These are phyloP conservation scores for Yamadazyma aaseri DNA, from an alignment of 1,139 yeast species.

Conservation along the genomic window DNA sequence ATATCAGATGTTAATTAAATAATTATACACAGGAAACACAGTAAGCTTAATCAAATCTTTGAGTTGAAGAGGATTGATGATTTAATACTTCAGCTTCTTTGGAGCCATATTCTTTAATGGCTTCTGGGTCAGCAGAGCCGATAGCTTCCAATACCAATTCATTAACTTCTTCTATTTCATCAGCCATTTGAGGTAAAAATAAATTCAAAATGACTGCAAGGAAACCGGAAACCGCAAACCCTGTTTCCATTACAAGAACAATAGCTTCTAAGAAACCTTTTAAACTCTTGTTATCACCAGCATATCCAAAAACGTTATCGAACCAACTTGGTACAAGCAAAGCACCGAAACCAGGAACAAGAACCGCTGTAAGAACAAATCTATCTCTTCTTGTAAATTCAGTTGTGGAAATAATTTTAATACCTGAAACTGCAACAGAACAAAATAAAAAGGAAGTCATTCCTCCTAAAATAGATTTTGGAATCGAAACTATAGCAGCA, in stretches of 20 bases:
- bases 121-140: conserved; percentile 47
- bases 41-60: too few relatives aligned
- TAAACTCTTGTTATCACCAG: conserved; percentile 62
- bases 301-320: conserved; percentile 67
- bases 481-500: conserved; percentile 84
- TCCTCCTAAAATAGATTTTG: conserved; percentile 83
- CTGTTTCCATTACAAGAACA: conserved; percentile 79
- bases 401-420: conserved; percentile 71
- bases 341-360: conserved; percentile 79
- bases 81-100: conserved; percentile 37
- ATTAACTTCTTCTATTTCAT: conserved; percentile 55
- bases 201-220: conserved; percentile 72
- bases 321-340: conserved; percentile 76
- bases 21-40: too few relatives aligned
- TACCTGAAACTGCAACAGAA: conserved; percentile 86
- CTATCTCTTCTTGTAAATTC: conserved; percentile 87
- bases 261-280: conserved; percentile 79
- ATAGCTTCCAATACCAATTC: conserved; percentile 47
- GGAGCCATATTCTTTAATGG: conserved; percentile 33
- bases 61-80: conserved; percentile 19
- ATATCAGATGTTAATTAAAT: too few relatives aligned
- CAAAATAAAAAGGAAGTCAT: conserved; percentile 89
- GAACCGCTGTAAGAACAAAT: conserved; percentile 72
- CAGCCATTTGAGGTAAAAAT: conserved; percentile 67
- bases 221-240: conserved; percentile 81